A percentile compares a stretch with the other conserved stretches of the same genome.
Evolutionary conservation across 257 asterid species (phyloP).

Genomic region (Solanum bulbocastanum): DNA sequence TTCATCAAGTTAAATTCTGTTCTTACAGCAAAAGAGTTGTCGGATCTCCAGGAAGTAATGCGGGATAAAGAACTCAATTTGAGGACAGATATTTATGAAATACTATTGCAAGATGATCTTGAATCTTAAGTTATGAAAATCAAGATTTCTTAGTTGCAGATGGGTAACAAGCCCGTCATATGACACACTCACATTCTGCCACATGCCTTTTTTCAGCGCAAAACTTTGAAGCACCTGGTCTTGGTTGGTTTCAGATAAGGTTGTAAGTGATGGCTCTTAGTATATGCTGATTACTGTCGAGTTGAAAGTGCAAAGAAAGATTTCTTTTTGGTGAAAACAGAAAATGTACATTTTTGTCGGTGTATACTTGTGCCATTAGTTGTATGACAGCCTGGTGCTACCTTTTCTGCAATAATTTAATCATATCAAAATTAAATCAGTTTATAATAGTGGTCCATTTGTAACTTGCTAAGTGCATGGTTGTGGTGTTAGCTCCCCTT

Average conservation of each 20-base stretch:
- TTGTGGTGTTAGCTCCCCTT: background rate
- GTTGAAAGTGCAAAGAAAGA: background rate
- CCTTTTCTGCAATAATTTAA: background rate
- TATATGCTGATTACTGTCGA: background rate
- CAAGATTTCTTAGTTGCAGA: background rate
- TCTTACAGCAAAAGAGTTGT: constrained; percentile 72
- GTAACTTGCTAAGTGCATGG: background rate
- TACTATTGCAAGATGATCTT: constrained; percentile 77
- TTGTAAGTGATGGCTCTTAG: background rate
- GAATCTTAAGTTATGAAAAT: constrained; percentile 14
- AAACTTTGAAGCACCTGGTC: background rate
- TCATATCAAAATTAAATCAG: background rate
- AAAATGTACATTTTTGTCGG: background rate
- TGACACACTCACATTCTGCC: background rate
- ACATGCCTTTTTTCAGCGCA: background rate
- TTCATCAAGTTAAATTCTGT: constrained; percentile 52
- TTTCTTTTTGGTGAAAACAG: background rate
- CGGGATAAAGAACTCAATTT: constrained; percentile 87
- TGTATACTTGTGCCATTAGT: background rate
- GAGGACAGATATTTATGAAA: constrained; percentile 95
- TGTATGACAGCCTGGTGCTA: background rate
- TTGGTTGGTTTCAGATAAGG: background rate
- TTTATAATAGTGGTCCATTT: background rate
- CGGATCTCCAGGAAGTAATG: constrained; percentile 97
- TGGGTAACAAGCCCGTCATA: background rate